Percentiles rank a stretch among this genome's conserved stretches.
These are phyloP conservation scores for Cynanchum wilfordii DNA, from an alignment of 257 asterid species.

Conservation along the genomic window DNA sequence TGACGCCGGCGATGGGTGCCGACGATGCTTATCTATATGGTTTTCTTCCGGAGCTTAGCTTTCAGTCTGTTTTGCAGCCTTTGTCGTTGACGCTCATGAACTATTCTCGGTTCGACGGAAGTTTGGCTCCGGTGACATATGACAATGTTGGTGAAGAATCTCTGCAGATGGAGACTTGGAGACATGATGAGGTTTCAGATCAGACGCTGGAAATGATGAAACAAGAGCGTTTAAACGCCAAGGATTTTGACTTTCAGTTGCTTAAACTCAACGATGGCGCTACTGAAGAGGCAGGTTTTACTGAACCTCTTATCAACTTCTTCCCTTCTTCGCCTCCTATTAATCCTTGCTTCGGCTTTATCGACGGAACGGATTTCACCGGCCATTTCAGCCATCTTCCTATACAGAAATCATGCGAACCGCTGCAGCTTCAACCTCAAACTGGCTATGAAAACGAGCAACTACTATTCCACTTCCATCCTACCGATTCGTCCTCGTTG, in stretches of 20 bases:
- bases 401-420: not conserved
- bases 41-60: constrained; percentile 36
- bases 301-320: constrained; percentile 20
- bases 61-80: constrained; percentile 28
- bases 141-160: not conserved
- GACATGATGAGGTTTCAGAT: not conserved
- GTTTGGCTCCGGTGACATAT: not conserved
- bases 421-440: not conserved
- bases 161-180: constrained; percentile 7
- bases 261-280: constrained; percentile 8
- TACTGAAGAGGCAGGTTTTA: constrained; percentile 4
- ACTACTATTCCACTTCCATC: not conserved
- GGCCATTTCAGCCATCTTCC: not conserved
- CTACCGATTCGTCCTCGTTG: not conserved
- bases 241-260: constrained; percentile 15
- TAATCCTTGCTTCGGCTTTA: not conserved
- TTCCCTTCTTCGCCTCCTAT: not conserved
- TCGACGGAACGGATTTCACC: not conserved
- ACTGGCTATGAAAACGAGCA: not conserved
- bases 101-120: not conserved
- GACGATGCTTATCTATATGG: constrained; percentile 42
- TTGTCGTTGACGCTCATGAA: constrained; percentile 11
- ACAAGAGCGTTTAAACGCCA: constrained; percentile 16
- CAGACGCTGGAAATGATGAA: constrained; percentile 24
- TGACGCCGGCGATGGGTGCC: constrained; percentile 17